Evolutionary conservation across 371 early-diverging fungal species (phyloP), one percentile per base, ranked within the genome.

Genomic region (Apophysomyces trapeziformis): DNA sequence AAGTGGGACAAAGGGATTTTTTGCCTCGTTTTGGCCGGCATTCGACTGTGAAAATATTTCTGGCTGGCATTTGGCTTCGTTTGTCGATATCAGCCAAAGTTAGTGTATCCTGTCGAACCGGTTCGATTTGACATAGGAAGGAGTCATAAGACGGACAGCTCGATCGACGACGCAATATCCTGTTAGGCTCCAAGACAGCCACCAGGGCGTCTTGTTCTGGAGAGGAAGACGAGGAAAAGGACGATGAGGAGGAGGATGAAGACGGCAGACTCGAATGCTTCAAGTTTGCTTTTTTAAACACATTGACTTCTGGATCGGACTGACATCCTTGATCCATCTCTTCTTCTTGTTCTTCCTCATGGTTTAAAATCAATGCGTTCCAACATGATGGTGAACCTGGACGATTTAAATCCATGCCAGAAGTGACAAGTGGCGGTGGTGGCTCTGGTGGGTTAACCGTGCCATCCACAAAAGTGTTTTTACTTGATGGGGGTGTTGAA

Each of bases 401-500:
- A 14, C 12, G 21, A 5, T 32, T 57, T 16, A 50, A 21, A 21
- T 36, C 64, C n/a, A 21, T 14, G 38, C 12, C 38, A 11, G 56
- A 61, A 7, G 67, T 32, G 13, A 67, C 35, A 5, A 67, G 21
- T 8, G 36, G 57, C 7, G 61, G 67, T 1, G 67, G 67, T 13
- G 67, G 67, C 16, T 67, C 67, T 0, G 67, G 67, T 12, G 67
- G 67, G 13, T 67, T 61, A 7, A 57, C 57, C n/a, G 61, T 57
- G 21, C 16, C 21, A 26, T 36, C 46, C 37, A 1, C 64, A 18
- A 16, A n/a, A 11, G 11, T 50, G 8, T 18, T 21, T 21, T 50
- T 21, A 2, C 18, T 50, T 2, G 54, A 9, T 50, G 54, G 41
- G 13, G 41, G 54, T 2, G 54, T 21, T 4, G 54, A 50, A 21